Evolutionary conservation across 2,329 filamentous ascomycete species (phyloP), one percentile per base, ranked within the genome.

Genomic region (Fusarium newnesense): DNA sequence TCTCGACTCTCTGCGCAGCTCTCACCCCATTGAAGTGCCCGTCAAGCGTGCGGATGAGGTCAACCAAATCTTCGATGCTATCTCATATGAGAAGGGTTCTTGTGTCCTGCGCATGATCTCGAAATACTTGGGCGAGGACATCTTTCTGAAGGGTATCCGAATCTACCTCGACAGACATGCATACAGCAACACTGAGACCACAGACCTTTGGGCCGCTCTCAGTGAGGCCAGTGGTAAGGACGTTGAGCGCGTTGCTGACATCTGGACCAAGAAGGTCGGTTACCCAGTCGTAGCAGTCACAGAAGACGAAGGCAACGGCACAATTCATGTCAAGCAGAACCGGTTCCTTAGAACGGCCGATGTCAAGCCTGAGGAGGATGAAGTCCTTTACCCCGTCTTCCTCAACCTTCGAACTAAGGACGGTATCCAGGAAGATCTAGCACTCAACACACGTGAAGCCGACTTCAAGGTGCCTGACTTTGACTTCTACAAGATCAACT

Each of bases 91-190:
- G 63, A 98, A 98, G 86, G 96, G 96, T 24, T 98, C 95, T 16
- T 97, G 95, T 77, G 95, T 98, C 39, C 88, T 98, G 69, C 93
- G 96, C 80, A 98, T 98, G 96, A 95, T 98, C 75, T 97, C 96
- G 26, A 97, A 95, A 75, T 97, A 97, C 79, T 87, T 98, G 30
- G 96, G 96, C 57, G 96, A 98, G 82, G 94, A 98, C 47, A 87
- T 90, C 24, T 98, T 98, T 87, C 90, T 98, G 80, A 94, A 98
- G 81, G 96, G 96, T 79, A 93, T 98, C 60, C 91, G 95, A 58
- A 89, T 90, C 63, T 98, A 98, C 81, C 90, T 98, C 77, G 97
- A 96, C 87, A 97, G 96, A 85, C 95, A 98, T 80, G 94, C 95
- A n/a, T 98, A 96, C 80, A 93, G 94, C 52, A 98, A 98, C 86